Percentiles rank a stretch among this genome's conserved stretches.
phyloP scores from a whole-genome alignment of 495 filamentous ascomycete species.

The Penicillium alfredii region DNA sequence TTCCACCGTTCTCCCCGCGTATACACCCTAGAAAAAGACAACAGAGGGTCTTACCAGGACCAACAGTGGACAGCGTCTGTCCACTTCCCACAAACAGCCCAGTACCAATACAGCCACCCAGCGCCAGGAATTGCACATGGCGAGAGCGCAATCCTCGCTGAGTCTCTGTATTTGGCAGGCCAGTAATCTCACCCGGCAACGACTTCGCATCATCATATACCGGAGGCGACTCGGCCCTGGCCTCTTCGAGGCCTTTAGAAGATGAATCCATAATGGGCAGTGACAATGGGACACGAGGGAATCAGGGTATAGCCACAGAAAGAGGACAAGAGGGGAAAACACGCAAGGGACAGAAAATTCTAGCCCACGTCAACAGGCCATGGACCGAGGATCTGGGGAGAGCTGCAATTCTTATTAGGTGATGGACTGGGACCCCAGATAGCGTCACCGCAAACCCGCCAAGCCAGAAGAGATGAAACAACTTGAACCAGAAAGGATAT shows the following conservation, averaged over 20 bases:
- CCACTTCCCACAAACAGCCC: slow-evolving; percentile 71
- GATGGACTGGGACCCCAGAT: too few relatives aligned
- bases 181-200: slow-evolving; percentile 13
- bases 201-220: slow-evolving; percentile 20
- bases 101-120: slow-evolving; percentile 71
- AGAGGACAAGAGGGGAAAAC: not conserved
- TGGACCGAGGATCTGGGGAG: too few relatives aligned
- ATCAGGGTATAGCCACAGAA: too few relatives aligned
- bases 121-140: slow-evolving; percentile 61
- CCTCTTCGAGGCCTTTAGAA: slow-evolving; percentile 19
- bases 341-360: not conserved
- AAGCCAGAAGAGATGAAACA: too few relatives aligned
- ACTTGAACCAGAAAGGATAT: too few relatives aligned
- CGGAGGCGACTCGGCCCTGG: slow-evolving; percentile 1
- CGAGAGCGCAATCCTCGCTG: slow-evolving; percentile 36
- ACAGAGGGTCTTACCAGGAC: slow-evolving; percentile 45
- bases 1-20: too few relatives aligned
- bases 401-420: too few relatives aligned
- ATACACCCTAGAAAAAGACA: too few relatives aligned
- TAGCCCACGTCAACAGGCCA: too few relatives aligned
- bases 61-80: slow-evolving; percentile 52
- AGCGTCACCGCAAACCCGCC: too few relatives aligned
- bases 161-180: slow-evolving; percentile 9
- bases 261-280: slow-evolving; percentile 13
- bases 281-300: not conserved